phyloP scores from a whole-genome alignment of 768 basidiomycete genomes.

The Lanmaoa rubissima region DNA sequence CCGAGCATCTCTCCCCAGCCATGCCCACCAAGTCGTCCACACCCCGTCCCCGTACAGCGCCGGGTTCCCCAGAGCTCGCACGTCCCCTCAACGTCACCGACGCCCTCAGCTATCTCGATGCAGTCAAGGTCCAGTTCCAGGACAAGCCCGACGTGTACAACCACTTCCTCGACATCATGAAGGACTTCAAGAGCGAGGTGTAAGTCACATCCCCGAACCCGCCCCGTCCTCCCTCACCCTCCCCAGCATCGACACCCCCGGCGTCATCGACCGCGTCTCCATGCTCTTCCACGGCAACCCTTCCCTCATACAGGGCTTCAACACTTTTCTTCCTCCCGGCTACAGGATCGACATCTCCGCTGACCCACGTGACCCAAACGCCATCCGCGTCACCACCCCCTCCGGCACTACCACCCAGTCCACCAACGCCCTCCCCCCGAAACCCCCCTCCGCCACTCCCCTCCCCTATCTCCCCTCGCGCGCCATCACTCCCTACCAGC shows the following conservation, averaged over 20 bases:
- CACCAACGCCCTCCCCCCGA: constrained; percentile 39
- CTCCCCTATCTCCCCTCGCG: constrained; percentile 38
- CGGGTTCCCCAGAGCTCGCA: constrained; percentile 15
- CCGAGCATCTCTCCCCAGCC: constrained; percentile 3
- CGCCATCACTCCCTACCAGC: constrained; percentile 49
- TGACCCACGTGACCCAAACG: constrained; percentile 67
- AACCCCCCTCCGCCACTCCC: constrained; percentile 27
- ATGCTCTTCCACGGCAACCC: constrained; percentile 90
- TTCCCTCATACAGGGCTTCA: constrained; percentile 92
- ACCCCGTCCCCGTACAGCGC: constrained; percentile 31
- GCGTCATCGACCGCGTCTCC: constrained; percentile 94
- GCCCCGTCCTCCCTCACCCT: constrained; percentile 1
- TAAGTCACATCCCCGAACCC: constrained; percentile 41
- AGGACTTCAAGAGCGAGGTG: constrained; percentile 97
- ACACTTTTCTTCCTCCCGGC: constrained; percentile 92
- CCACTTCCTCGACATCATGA: constrained; percentile 95
- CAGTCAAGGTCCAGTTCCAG: constrained; percentile 88
- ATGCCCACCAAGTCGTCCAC: constrained; percentile 22
- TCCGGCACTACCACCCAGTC: constrained; percentile 67
- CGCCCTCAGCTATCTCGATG: constrained; percentile 90
- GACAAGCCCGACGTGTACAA: constrained; percentile 94
- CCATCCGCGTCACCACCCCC: constrained; percentile 81
- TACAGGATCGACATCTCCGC: constrained; percentile 87
- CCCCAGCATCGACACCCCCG: constrained; percentile 91
- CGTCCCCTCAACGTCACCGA: constrained; percentile 90